phyloP scores from a whole-genome alignment of 2,329 filamentous ascomycete genomes.

The Alternaria novae-zelandiae region DNA sequence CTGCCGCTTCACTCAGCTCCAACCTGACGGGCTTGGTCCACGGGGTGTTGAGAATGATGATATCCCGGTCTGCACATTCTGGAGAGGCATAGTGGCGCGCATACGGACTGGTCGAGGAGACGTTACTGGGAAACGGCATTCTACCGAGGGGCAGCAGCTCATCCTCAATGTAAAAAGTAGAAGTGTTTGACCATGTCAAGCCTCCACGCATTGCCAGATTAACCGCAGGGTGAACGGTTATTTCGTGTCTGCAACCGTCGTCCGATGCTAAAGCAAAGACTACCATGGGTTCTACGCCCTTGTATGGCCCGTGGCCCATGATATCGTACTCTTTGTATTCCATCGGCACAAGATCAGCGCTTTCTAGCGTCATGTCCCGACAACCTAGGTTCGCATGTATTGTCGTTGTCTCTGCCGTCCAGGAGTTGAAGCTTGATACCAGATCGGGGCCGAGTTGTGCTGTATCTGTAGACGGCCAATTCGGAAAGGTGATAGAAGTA shows the following conservation, averaged over 20 bases:
- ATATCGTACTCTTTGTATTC: neutral
- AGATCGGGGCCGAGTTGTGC: slow-evolving; percentile 16
- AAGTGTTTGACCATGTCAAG: slow-evolving; percentile 17
- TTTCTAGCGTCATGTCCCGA: slow-evolving; percentile 20
- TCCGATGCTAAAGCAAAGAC: slow-evolving; percentile 15
- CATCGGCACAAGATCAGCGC: slow-evolving; percentile 12
- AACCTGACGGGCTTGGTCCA: slow-evolving; percentile 14
- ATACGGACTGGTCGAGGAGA: slow-evolving; percentile 7
- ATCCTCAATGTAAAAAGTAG: slow-evolving; percentile 5
- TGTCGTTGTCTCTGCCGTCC: neutral
- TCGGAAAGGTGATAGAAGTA: slow-evolving; percentile 15
- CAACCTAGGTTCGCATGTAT: neutral
- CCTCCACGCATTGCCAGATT: slow-evolving; percentile 18
- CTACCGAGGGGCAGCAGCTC: neutral
- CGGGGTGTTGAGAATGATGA: slow-evolving; percentile 23
- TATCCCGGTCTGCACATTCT: slow-evolving; percentile 19
- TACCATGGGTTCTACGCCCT: slow-evolving; percentile 23
- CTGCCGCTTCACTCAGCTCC: neutral
- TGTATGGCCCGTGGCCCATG: slow-evolving; percentile 5
- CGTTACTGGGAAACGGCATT: neutral
- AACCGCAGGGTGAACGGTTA: slow-evolving; percentile 13
- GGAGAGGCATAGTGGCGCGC: slow-evolving; percentile 17
- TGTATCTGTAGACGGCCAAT: slow-evolving; percentile 20
- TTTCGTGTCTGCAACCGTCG: slow-evolving; percentile 19
- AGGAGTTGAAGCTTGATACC: neutral